Base-by-base conservation (phyloP, 2,329 filamentous ascomycete genomes). In the Magnaporthales sp. region DNA sequence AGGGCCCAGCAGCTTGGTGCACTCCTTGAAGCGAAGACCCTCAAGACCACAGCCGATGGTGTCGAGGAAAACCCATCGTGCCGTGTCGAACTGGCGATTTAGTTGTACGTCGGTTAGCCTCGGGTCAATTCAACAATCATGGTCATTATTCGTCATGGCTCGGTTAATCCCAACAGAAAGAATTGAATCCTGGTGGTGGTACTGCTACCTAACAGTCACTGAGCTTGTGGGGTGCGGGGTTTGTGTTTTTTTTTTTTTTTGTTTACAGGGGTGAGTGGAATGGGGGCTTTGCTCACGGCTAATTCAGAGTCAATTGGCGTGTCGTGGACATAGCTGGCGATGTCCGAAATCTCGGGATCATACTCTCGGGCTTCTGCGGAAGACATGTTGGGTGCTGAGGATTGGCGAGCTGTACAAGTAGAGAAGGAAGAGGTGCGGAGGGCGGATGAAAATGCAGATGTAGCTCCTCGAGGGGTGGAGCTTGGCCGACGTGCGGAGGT, bases 31-130 rank as follows among this genome's bases (percentile, higher is more conserved):
- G 73, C 90, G 89, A 75, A 99, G 86, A 72, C 92, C 95, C 83
- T 98, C 93, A 70, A 99, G 89, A 77, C 95, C 95, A 79, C 95
- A 99, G 75, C 95, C 95, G 63, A 99, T 86, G 67, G 95, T 98
- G 79, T 99, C 95, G 75, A 98, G 88, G 79, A 99, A 93, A 72
- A 98, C 93, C 83, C 93, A 94, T 80, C 95, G 90, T 70, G 95
- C 95, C 63, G 95, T 99, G 79, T 99, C 95, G 77, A 91, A 96
- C 91, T 95, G 71, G 69, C 69, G 11, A 66, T 62, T 54, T 58
- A 67, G 32, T 38, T 67, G 66, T 64, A 13, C 30, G 27, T 67
- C 69, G 67, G 68, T 70, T 70, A 71, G 70, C 65, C 67, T 64
- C 70, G 69, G 70, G 24, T 62, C 30, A 30, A 22, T 27, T 24